Evolutionary conservation across 192 early-diverging fungal species (phyloP), one percentile per base, ranked within the genome.

Genomic region (Paraglomus brasilianum): DNA sequence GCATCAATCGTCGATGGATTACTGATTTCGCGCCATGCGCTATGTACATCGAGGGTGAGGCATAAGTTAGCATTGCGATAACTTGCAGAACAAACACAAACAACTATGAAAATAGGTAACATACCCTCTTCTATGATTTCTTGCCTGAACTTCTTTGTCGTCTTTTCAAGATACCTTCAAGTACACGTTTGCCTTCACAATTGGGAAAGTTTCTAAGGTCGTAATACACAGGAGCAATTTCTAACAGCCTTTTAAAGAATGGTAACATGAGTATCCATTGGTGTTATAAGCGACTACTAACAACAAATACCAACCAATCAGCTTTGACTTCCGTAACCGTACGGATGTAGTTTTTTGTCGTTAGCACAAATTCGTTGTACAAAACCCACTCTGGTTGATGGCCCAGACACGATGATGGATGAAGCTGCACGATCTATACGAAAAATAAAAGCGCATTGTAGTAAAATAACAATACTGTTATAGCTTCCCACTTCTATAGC

Each of bases 361-460:
- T 99, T 49, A 99, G 77, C 8, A 98, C 97, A 88, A 96, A 99
- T 78, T 99, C 97, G 70, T 99, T 97, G 82, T 98, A 99, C 42
- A 98, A 77, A 2, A 98, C 95, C 98, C 98, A 99, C 78, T 98
- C 95, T n/a, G 95, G 92, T 64, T 94, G 94, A 67, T 89, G 87
- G 57, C 86, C 87, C 36, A 99, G 77, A 71, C 89, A 87, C 24
- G 90, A 92, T 40, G 94, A 95, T 22, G 96, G 96, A 71, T 98
- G 95, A 40, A 99, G 82, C 50, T 89, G 88, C 9, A 98, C 98
- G 24, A 92, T 19, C 67, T 69, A 39, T 30, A 78, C 83, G 64
- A 19, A 62, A 46, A n/a, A 17, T 8, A 77, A 46, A 11, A 13
- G 5, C 9, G 1, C 39, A 36, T 9, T 73, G 38, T 51, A 77